Conservation (phyloP, 305 asterid species). For the Stenogyne calaminthoides region DNA sequence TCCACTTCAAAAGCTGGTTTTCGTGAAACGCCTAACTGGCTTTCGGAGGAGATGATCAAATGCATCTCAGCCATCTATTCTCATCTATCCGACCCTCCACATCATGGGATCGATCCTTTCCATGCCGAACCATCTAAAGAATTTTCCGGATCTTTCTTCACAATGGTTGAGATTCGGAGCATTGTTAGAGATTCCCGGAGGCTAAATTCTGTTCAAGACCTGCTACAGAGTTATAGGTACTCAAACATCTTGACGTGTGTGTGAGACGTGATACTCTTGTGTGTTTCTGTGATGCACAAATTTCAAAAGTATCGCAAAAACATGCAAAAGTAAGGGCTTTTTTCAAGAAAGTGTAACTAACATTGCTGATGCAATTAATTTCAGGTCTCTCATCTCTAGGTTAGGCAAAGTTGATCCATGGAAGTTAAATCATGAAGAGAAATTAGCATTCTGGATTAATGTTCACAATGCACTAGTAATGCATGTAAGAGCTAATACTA, state of each 20-base stretch:
- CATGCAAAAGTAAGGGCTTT: no score
- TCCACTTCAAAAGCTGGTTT: slow-evolving; percentile 38
- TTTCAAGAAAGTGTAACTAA: neutral
- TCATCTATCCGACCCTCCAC: slow-evolving; percentile 73
- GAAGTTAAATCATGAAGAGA: slow-evolving; percentile 79
- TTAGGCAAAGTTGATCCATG: slow-evolving; percentile 69
- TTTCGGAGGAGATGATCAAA: slow-evolving; percentile 92
- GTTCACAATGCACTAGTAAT: slow-evolving; percentile 90
- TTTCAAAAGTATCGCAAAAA: no score
- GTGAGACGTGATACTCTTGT: no score
- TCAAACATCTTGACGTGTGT: no score
- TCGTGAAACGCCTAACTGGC: slow-evolving; percentile 56
- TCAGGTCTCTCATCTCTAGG: slow-evolving; percentile 70
- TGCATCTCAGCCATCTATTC: slow-evolving; percentile 75
- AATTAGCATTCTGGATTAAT: slow-evolving; percentile 92
- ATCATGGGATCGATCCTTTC: slow-evolving; percentile 34
- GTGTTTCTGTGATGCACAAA: no score
- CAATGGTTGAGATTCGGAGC: slow-evolving; percentile 59
- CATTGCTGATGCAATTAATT: neutral
- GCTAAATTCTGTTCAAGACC: slow-evolving; percentile 55
- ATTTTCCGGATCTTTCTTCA: slow-evolving; percentile 39
- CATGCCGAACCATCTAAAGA: slow-evolving; percentile 39
- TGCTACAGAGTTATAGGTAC: slow-evolving; percentile 67
- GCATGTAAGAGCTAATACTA: slow-evolving; percentile 61
- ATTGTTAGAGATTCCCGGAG: slow-evolving; percentile 53